Conservation (phyloP, 2,329 filamentous ascomycete species). For the Alternaria panax region DNA sequence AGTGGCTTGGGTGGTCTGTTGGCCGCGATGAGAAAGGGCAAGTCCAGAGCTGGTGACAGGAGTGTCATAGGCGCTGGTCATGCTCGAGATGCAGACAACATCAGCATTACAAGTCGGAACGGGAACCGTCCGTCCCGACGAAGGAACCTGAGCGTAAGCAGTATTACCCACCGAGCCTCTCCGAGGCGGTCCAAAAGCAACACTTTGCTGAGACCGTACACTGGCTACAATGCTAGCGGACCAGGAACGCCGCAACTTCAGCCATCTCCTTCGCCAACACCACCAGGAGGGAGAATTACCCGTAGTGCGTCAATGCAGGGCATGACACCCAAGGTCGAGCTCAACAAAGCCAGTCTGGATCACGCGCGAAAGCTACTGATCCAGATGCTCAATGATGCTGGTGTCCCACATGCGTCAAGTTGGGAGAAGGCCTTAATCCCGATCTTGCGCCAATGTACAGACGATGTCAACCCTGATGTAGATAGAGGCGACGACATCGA, state of each 20-base stretch:
- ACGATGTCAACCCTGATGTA: constrained; percentile 93
- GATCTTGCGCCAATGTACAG: constrained; percentile 87
- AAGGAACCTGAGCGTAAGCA: constrained; percentile 85
- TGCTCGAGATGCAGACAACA: constrained; percentile 68
- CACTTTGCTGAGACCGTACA: constrained; percentile 59
- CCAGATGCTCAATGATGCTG: constrained; percentile 80
- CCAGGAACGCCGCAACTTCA: constrained; percentile 33
- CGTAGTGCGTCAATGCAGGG: constrained; percentile 85
- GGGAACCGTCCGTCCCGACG: constrained; percentile 71
- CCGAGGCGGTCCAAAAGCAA: constrained; percentile 69
- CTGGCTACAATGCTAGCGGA: constrained; percentile 48
- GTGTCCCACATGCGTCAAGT: constrained; percentile 73
- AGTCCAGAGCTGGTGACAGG: constrained; percentile 75
- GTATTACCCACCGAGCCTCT: constrained; percentile 75
- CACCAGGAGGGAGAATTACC: constrained; percentile 54
- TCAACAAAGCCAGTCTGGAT: constrained; percentile 85
- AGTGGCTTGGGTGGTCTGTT: constrained; percentile 75
- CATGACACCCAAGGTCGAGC: constrained; percentile 76
- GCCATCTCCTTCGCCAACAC: constrained; percentile 35
- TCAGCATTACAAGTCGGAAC: constrained; percentile 71
- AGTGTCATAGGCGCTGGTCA: constrained; percentile 68
- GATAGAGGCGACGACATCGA: constrained; percentile 94
- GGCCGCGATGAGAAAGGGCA: constrained; percentile 76
- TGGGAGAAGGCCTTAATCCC: constrained; percentile 94
- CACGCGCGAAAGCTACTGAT: constrained; percentile 86